phyloP scores from a whole-genome alignment of 2,329 filamentous ascomycete genomes.

The Aureobasidium sp. region DNA sequence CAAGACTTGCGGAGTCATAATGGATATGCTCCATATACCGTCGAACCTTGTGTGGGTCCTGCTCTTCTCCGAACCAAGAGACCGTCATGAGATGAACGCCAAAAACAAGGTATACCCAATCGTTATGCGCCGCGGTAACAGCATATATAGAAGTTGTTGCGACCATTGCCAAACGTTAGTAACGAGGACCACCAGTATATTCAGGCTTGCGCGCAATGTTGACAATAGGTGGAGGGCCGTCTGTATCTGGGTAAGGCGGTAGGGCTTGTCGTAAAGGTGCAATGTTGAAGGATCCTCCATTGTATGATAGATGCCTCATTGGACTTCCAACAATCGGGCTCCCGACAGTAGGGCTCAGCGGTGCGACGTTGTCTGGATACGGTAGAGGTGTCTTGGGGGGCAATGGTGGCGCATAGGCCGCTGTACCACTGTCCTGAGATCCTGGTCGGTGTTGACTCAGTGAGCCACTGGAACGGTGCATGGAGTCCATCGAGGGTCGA shows the following conservation, averaged over 20 bases:
- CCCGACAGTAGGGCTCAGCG: slow-evolving; percentile 22
- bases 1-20: not conserved
- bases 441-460: slow-evolving; percentile 23
- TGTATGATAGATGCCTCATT: slow-evolving; percentile 16
- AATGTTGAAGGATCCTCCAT: not conserved
- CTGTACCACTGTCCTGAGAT: slow-evolving; percentile 21
- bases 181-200: slow-evolving; percentile 24
- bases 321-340: slow-evolving; percentile 22
- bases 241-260: slow-evolving; percentile 71
- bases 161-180: not conserved
- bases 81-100: not conserved
- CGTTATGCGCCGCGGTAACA: not conserved
- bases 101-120: not conserved
- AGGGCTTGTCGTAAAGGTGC: slow-evolving; percentile 4
- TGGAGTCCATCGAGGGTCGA: slow-evolving; percentile 12
- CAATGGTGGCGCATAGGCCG: slow-evolving; percentile 51
- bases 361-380: slow-evolving; percentile 17
- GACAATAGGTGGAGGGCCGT: slow-evolving; percentile 72
- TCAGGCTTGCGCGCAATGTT: slow-evolving; percentile 83
- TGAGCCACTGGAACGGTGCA: slow-evolving; percentile 14
- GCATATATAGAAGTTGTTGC: not conserved
- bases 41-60: not conserved
- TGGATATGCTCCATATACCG: not conserved
- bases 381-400: slow-evolving; percentile 51
- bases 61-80: not conserved